A percentile compares a stretch with the other conserved stretches of the same genome.
Evolutionary conservation across 768 basidiomycete genomes (phyloP).

Genomic region (Xanthoconium purpureum): DNA sequence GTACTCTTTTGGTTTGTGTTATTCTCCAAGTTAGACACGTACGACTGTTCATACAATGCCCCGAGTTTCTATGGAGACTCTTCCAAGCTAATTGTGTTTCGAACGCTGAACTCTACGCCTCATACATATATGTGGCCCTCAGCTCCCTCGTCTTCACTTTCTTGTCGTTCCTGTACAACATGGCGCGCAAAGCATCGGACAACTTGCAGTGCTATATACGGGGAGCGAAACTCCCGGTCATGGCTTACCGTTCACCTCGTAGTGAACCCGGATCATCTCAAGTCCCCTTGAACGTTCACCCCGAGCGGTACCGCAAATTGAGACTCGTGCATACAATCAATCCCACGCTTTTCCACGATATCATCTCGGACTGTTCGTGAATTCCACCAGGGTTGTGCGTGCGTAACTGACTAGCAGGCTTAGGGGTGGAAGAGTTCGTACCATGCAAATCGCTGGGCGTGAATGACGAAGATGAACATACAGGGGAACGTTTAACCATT

Average conservation of each 20-base stretch:
- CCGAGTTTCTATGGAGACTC: slow-evolving; percentile 21
- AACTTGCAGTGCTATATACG: slow-evolving; percentile 48
- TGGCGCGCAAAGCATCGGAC: slow-evolving; percentile 36
- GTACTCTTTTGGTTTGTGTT: slow-evolving; percentile 8
- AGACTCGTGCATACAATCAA: slow-evolving; percentile 43
- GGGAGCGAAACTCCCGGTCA: slow-evolving; percentile 44
- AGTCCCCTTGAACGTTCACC: slow-evolving; percentile 37
- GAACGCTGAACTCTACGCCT: not conserved
- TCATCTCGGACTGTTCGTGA: slow-evolving; percentile 39
- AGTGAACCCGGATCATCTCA: slow-evolving; percentile 23
- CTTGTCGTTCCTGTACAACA: slow-evolving; percentile 5
- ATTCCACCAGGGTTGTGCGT: not conserved
- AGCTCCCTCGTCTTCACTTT: not conserved
- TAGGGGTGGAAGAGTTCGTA: slow-evolving; percentile 41
- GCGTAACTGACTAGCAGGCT: slow-evolving; percentile 5
- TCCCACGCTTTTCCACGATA: slow-evolving; percentile 29
- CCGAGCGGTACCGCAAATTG: slow-evolving; percentile 51
- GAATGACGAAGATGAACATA: slow-evolving; percentile 37
- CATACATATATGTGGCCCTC: not conserved
- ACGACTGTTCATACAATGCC: too few relatives aligned
- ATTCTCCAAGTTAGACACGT: not conserved
- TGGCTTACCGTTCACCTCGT: slow-evolving; percentile 37
- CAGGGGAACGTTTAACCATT: slow-evolving; percentile 42
- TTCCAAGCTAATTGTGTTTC: not conserved
- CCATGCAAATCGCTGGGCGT: slow-evolving; percentile 35